Evolutionary conservation across 1,284 basidiomycete genomes (phyloP).

Genomic region (Pseudozyma sp.): DNA sequence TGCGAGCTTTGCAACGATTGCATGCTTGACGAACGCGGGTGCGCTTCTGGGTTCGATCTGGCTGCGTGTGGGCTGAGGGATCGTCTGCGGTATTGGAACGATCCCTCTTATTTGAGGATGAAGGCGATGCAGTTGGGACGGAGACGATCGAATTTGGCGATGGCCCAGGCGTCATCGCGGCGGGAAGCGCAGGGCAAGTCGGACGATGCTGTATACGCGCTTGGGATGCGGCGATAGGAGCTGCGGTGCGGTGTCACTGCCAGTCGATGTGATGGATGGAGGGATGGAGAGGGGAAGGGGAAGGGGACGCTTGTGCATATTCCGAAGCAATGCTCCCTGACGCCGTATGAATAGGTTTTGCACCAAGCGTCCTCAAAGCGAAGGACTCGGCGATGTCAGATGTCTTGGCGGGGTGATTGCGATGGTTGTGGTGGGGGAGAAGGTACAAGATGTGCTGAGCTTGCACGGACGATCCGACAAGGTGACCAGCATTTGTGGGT

Average conservation of each 20-base stretch:
- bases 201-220: not conserved
- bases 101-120: conserved; percentile 28
- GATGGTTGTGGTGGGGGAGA: no score
- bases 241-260: not conserved
- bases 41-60: conserved; percentile 33
- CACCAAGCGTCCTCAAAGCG: no score
- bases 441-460: no score
- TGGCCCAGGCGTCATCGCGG: conserved; percentile 31
- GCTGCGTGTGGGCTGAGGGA: conserved; percentile 4
- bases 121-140: conserved; percentile 20
- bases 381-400: no score
- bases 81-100: conserved; percentile 31
- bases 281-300: no score
- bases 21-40: conserved; percentile 49
- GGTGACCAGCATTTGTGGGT: no score
- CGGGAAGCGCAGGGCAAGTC: not conserved
- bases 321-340: no score
- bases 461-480: not conserved
- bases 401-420: no score
- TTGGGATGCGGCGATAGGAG: not conserved
- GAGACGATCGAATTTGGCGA: conserved; percentile 27
- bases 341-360: no score
- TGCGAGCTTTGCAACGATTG: conserved; percentile 54
- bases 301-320: no score
- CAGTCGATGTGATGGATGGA: no score